phyloP scores from a whole-genome alignment of 2,329 filamentous ascomycete species.

The Aspergillus latus region DNA sequence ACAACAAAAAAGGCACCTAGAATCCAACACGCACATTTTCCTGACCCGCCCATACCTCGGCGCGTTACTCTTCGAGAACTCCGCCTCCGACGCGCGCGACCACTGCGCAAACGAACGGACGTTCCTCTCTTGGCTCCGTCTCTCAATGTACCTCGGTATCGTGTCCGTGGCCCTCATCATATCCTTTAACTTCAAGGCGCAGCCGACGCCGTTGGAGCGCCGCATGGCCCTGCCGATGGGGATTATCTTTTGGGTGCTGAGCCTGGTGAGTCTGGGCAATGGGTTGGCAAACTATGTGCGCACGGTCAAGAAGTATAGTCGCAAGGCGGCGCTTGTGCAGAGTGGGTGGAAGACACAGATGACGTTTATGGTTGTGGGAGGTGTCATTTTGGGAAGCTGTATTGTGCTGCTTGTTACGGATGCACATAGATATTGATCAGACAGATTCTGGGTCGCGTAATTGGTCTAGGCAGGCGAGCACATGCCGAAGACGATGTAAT shows the following conservation, averaged over 20 bases:
- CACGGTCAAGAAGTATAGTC: slow-evolving; percentile 77
- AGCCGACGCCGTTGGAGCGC: slow-evolving; percentile 69
- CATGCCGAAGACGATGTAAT: not conserved
- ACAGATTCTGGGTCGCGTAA: not conserved
- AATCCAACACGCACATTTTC: slow-evolving; percentile 47
- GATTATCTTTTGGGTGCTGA: slow-evolving; percentile 81
- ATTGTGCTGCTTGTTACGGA: slow-evolving; percentile 46
- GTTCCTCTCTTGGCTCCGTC: slow-evolving; percentile 87
- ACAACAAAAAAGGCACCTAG: slow-evolving; percentile 28
- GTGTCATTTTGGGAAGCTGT: slow-evolving; percentile 46
- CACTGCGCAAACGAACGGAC: slow-evolving; percentile 67
- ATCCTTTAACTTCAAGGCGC: slow-evolving; percentile 82
- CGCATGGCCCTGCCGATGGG: slow-evolving; percentile 81
- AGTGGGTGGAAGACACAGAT: slow-evolving; percentile 89
- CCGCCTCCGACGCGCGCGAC: slow-evolving; percentile 64
- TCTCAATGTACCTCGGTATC: slow-evolving; percentile 87
- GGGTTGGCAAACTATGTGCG: slow-evolving; percentile 87
- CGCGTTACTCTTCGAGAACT: slow-evolving; percentile 66
- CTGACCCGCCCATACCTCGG: slow-evolving; percentile 56
- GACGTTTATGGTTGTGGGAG: slow-evolving; percentile 55
- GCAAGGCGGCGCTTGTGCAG: slow-evolving; percentile 79
- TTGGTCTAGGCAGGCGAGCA: not conserved
- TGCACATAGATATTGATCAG: slow-evolving; percentile 17
- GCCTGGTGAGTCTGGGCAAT: slow-evolving; percentile 72
- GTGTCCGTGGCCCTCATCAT: slow-evolving; percentile 87